These are phyloP conservation scores for Micromonas pusilla DNA, from an alignment of 139 green algal species.

Conservation along the genomic window DNA sequence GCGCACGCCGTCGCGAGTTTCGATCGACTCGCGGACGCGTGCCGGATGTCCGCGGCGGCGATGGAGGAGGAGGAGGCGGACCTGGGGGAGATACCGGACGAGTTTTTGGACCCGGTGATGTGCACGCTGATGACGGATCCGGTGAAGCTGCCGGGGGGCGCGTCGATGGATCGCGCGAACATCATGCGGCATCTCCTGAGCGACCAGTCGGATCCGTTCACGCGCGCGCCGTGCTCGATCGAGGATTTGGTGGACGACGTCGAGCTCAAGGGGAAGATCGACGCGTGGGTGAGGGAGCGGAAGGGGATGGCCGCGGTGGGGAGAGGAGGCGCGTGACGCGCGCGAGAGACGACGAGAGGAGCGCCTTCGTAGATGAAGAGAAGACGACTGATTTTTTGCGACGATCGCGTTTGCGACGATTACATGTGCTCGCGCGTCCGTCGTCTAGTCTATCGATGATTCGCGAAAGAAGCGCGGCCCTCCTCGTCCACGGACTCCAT, in stretches of 20 bases:
- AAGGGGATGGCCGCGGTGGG: neutral
- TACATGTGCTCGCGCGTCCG: too few species aligned
- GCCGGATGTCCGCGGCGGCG: conserved; percentile 29
- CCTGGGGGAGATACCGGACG: conserved; percentile 71
- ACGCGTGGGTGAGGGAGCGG: conserved; percentile 52
- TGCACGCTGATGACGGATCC: conserved; percentile 84
- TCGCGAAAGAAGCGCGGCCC: too few species aligned
- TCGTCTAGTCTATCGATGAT: too few species aligned
- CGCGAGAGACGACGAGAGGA: too few species aligned
- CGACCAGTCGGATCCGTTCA: conserved; percentile 78
- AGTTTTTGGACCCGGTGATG: conserved; percentile 86
- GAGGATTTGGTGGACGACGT: conserved; percentile 48
- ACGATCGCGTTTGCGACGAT: too few species aligned
- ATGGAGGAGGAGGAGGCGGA: conserved; percentile 59
- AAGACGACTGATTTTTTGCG: too few species aligned
- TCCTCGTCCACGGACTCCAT: too few species aligned
- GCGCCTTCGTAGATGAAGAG: too few species aligned
- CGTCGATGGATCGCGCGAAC: conserved; percentile 64
- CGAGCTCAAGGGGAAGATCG: conserved; percentile 73
- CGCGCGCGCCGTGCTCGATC: conserved; percentile 53
- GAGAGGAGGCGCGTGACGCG: too few species aligned
- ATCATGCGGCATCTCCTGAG: conserved; percentile 75
- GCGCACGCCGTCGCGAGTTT: conserved; percentile 48
- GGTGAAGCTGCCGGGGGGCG: conserved; percentile 64
- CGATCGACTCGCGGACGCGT: conserved; percentile 44